phyloP scores from a whole-genome alignment of 345 rosid genomes.

The Populus pruinosa region DNA sequence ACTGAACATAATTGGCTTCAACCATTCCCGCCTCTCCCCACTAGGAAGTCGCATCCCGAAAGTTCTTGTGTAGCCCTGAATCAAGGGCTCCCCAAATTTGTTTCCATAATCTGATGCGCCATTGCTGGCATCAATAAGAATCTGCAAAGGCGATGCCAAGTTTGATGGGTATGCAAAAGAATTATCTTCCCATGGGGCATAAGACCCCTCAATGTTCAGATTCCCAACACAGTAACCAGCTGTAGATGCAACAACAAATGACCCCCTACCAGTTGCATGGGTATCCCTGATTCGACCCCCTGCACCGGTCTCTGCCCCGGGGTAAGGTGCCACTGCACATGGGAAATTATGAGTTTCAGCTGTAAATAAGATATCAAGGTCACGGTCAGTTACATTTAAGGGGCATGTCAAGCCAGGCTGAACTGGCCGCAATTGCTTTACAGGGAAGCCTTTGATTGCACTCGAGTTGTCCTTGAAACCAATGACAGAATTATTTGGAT shows the following conservation, averaged over 20 bases:
- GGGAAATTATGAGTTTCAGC: conserved; percentile 98
- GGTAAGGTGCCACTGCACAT: conserved; percentile 97
- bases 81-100: conserved; percentile 93
- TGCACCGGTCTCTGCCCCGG: conserved; percentile 97
- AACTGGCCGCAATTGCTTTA: conserved; percentile 59
- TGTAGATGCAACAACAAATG: conserved; percentile 77
- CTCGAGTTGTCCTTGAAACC: conserved; percentile 95
- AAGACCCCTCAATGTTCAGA: conserved; percentile 70
- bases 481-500: conserved; percentile 78
- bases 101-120: conserved; percentile 97
- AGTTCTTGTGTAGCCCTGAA: conserved; percentile 84
- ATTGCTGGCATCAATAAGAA: conserved; percentile 84
- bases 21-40: conserved; percentile 93
- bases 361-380: conserved; percentile 80
- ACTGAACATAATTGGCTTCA: conserved; percentile 97
- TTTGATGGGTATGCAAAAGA: conserved; percentile 74
- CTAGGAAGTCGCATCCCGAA: conserved; percentile 93
- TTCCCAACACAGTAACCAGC: conserved; percentile 94
- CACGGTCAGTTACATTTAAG: conserved; percentile 40
- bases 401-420: conserved; percentile 71
- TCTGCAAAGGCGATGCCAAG: conserved; percentile 83
- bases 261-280: conserved; percentile 96
- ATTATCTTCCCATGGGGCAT: conserved; percentile 87
- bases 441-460: conserved; percentile 83
- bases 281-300: conserved; percentile 98